These are phyloP conservation scores for Globisporangium camurandrum DNA, from an alignment of 352 stramenopile genomes.

Conservation along the genomic window DNA sequence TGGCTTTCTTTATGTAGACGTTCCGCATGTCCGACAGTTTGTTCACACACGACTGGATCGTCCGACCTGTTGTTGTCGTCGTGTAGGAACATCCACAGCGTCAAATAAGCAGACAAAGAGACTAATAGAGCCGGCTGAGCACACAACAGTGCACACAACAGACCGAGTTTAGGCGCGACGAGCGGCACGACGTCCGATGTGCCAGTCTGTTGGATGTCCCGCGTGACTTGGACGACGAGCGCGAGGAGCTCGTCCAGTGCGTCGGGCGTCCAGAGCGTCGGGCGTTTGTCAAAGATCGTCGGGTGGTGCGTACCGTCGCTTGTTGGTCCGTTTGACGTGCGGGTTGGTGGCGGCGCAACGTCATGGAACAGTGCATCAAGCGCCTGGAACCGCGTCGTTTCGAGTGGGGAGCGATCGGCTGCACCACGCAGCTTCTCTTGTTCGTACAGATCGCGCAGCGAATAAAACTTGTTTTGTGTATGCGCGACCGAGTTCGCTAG, in stretches of 20 bases:
- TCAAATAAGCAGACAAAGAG: not conserved
- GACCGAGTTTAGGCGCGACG: conserved; percentile 20
- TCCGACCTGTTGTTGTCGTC: conserved; percentile 25
- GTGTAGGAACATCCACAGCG: not conserved
- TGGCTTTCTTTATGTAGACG: conserved; percentile 33
- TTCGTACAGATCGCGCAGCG: conserved; percentile 57
- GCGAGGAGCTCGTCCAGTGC: conserved; percentile 51
- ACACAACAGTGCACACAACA: not conserved
- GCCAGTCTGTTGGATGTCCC: conserved; percentile 44
- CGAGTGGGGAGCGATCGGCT: conserved; percentile 9
- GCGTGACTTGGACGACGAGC: conserved; percentile 51
- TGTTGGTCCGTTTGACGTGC: too few species aligned
- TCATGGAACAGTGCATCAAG: conserved; percentile 43
- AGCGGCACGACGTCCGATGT: conserved; percentile 26
- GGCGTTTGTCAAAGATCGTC: conserved; percentile 19
- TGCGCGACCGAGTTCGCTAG: conserved; percentile 54
- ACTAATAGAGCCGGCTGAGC: not conserved
- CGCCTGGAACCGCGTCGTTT: conserved; percentile 23
- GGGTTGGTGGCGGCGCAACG: conserved; percentile 23
- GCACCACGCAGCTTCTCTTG: conserved; percentile 20
- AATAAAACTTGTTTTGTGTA: conserved; percentile 64
- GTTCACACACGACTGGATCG: conserved; percentile 40
- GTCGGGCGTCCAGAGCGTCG: conserved; percentile 45
- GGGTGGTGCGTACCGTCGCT: too few species aligned
- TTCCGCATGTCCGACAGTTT: conserved; percentile 57